Conservation (phyloP, 1,284 basidiomycete species). For the Boletus mariae region DNA sequence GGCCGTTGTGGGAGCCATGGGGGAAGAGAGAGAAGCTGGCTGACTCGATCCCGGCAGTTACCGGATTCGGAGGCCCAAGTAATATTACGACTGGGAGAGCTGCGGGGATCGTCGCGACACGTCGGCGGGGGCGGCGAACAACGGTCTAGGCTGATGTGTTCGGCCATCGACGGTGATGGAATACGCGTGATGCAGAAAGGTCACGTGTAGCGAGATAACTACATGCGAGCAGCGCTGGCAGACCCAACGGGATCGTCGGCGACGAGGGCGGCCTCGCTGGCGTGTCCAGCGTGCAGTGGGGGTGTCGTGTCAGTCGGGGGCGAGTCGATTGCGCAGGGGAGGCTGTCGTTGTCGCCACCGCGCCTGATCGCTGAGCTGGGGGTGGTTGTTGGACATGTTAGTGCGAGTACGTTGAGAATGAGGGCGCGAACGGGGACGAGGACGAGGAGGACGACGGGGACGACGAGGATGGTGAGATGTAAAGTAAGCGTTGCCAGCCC, state of each 20-base stretch:
- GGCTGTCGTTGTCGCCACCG: constrained; percentile 3
- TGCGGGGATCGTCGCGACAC: constrained; percentile 3
- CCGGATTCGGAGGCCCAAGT: constrained; percentile 13
- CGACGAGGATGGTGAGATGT: constrained; percentile 5
- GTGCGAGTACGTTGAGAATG: neutral
- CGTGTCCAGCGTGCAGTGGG: no score
- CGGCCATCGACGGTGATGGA: neutral
- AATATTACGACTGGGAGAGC: neutral
- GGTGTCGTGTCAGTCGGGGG: neutral
- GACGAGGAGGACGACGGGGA: constrained; percentile 1
- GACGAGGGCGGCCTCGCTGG: no score
- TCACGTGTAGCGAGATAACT: constrained; percentile 30
- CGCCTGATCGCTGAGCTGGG: constrained; percentile 17
- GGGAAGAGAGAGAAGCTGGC: neutral
- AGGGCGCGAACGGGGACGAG: neutral
- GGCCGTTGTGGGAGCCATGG: constrained; percentile 46
- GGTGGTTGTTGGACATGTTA: neutral
- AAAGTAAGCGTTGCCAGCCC: constrained; percentile 34
- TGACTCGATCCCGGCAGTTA: constrained; percentile 20
- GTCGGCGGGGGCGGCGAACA: constrained; percentile 1
- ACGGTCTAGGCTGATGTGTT: neutral
- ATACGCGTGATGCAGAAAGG: constrained; percentile 13
- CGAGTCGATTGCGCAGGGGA: constrained; percentile 8
- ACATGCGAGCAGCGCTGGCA: constrained; percentile 9
- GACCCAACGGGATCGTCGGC: neutral